phyloP scores from a whole-genome alignment of 345 rosid species.

The Pugionium dolabratum region DNA sequence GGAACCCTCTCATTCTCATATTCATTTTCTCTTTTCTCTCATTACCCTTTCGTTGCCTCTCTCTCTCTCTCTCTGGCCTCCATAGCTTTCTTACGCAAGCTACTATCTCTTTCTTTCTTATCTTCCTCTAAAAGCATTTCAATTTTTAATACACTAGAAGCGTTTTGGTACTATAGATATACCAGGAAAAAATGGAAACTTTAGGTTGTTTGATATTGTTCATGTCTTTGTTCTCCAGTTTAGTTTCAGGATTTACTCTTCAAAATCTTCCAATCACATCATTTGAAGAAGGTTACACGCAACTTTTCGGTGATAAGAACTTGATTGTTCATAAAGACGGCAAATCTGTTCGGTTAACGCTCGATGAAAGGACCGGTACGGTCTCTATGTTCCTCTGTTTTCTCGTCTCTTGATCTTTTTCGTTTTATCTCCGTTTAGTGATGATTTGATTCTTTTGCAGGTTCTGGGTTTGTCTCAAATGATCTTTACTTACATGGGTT shows the following conservation, averaged over 20 bases:
- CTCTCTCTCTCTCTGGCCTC: conserved; percentile 30
- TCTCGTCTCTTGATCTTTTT: background rate
- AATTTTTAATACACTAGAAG: conserved; percentile 10
- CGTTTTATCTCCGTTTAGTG: background rate
- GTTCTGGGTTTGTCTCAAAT: conserved; percentile 96
- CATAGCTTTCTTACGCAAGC: conserved; percentile 33
- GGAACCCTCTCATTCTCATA: conserved; percentile 52
- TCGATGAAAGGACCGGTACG: conserved; percentile 90
- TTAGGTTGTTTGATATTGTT: conserved; percentile 40
- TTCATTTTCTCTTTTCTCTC: conserved; percentile 29
- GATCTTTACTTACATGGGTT: conserved; percentile 91
- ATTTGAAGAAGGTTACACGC: conserved; percentile 90
- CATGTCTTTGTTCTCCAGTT: conserved; percentile 44
- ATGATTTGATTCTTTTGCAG: conserved; percentile 44
- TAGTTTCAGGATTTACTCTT: conserved; percentile 57
- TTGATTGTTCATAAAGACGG: conserved; percentile 76
- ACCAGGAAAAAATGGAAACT: conserved; percentile 40
- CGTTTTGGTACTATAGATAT: background rate
- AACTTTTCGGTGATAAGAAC: conserved; percentile 87
- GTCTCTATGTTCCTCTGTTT: background rate
- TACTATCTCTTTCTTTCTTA: conserved; percentile 29
- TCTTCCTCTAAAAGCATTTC: conserved; percentile 13
- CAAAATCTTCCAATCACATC: conserved; percentile 54
- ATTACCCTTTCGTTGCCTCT: conserved; percentile 1
- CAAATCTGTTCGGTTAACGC: conserved; percentile 71